Conservation (phyloP, 1,284 basidiomycete genomes). For the Ceratobasidium sp. region DNA sequence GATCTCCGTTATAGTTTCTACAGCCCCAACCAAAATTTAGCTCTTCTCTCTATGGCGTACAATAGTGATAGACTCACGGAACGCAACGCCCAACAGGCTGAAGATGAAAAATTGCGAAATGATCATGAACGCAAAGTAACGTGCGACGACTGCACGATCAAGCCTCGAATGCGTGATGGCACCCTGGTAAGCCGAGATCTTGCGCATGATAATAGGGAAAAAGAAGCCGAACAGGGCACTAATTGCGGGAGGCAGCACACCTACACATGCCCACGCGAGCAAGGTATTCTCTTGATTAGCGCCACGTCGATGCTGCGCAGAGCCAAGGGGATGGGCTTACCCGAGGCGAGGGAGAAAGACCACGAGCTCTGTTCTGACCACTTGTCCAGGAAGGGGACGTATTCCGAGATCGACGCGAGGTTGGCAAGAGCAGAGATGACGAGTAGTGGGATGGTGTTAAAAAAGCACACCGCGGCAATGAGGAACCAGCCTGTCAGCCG, state of each 20-base stretch:
- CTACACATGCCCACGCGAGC: conserved; percentile 27
- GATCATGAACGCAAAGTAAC: conserved; percentile 92
- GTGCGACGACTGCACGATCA: conserved; percentile 88
- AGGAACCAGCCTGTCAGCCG: conserved; percentile 78
- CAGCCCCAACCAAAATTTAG: conserved; percentile 1
- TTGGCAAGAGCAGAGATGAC: conserved; percentile 85
- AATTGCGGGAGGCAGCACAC: conserved; percentile 84
- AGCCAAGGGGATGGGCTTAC: conserved; percentile 50
- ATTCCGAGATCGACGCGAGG: conserved; percentile 73
- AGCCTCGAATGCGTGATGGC: conserved; percentile 77
- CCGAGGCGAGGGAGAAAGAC: conserved; percentile 81
- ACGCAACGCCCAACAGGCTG: conserved; percentile 87
- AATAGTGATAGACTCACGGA: conserved; percentile 66
- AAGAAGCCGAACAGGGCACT: conserved; percentile 91
- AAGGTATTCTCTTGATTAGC: conserved; percentile 1
- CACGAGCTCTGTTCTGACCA: conserved; percentile 72
- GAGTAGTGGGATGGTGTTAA: conserved; percentile 90
- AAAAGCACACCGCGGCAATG: conserved; percentile 80
- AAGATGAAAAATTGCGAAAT: conserved; percentile 92
- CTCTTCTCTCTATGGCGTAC: background rate
- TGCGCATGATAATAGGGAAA: conserved; percentile 87
- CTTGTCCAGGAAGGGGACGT: conserved; percentile 72
- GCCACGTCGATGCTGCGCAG: background rate
- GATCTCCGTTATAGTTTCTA: conserved; percentile 73
- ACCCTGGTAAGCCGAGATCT: conserved; percentile 84